Evolutionary conservation across 2,329 filamentous ascomycete genomes (phyloP).

Genomic region (Emericellopsis cladophorae): DNA sequence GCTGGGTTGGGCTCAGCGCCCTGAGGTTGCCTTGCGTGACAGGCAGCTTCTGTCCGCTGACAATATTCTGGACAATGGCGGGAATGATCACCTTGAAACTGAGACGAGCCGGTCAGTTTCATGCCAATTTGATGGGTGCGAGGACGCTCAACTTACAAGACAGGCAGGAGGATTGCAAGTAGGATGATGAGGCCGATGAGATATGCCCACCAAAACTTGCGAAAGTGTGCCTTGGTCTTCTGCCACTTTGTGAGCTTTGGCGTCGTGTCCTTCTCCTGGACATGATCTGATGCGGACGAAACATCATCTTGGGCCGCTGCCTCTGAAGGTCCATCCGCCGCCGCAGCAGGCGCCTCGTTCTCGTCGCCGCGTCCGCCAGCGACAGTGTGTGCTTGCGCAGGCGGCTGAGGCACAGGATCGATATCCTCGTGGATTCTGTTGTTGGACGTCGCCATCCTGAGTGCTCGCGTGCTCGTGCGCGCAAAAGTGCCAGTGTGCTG

Average conservation of each 20-base stretch:
- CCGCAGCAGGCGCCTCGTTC: too few relatives aligned
- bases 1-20: constrained; percentile 15
- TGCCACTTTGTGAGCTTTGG: constrained; percentile 14
- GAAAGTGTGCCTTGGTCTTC: constrained; percentile 24
- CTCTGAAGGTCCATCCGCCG: too few relatives aligned
- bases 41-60: constrained; percentile 25
- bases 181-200: constrained; percentile 24
- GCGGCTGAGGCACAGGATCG: too few relatives aligned
- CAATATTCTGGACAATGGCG: constrained; percentile 28
- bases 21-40: constrained; percentile 21
- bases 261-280: background rate
- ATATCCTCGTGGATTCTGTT: too few relatives aligned
- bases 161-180: constrained; percentile 28
- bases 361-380: too few relatives aligned
- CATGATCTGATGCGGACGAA: constrained; percentile 1
- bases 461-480: too few relatives aligned
- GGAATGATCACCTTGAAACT: constrained; percentile 34
- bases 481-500: too few relatives aligned
- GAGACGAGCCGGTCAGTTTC: background rate
- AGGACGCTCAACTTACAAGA: constrained; percentile 24
- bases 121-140: background rate
- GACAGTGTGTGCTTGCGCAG: too few relatives aligned
- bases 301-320: too few relatives aligned
- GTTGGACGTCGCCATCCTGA: too few relatives aligned
- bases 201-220: constrained; percentile 30